Evolutionary conservation across 139 green algal species (phyloP).

Genomic region (Chlorella vulgaris): DNA sequence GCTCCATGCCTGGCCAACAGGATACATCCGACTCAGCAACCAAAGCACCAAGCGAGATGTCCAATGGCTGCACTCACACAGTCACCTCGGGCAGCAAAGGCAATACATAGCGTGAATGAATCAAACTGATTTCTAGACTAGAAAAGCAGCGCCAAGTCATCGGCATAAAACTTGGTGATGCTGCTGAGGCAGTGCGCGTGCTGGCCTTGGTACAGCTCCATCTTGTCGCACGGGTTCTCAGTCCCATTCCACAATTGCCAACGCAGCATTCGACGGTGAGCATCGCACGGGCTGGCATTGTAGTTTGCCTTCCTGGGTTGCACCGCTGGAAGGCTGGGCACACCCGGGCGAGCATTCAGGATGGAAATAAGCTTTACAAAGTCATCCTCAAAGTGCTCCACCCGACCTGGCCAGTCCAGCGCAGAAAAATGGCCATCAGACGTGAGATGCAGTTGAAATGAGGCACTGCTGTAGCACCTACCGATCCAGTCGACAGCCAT

Average conservation of each 20-base stretch:
- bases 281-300: neutral
- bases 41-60: too few relatives aligned
- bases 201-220: neutral
- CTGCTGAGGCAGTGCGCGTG: neutral
- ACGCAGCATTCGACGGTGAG: too few relatives aligned
- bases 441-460: neutral
- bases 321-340: slow-evolving; percentile 1
- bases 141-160: slow-evolving; percentile 2
- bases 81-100: too few relatives aligned
- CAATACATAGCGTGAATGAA: too few relatives aligned
- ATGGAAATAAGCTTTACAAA: neutral
- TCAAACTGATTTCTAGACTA: too few relatives aligned
- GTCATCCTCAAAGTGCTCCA: slow-evolving; percentile 21
- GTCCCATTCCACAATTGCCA: neutral
- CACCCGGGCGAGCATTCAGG: neutral
- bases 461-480: neutral
- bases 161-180: neutral
- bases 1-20: too few relatives aligned
- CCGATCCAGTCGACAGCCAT: too few relatives aligned
- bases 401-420: slow-evolving; percentile 13
- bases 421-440: neutral
- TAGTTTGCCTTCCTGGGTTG: neutral
- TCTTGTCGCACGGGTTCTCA: neutral
- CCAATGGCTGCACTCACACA: too few relatives aligned
- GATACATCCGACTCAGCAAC: too few relatives aligned